Percentiles rank a stretch among this genome's conserved stretches.
phyloP scores from a whole-genome alignment of 805 yeast species.

The Sugiyamaella marilandica region DNA sequence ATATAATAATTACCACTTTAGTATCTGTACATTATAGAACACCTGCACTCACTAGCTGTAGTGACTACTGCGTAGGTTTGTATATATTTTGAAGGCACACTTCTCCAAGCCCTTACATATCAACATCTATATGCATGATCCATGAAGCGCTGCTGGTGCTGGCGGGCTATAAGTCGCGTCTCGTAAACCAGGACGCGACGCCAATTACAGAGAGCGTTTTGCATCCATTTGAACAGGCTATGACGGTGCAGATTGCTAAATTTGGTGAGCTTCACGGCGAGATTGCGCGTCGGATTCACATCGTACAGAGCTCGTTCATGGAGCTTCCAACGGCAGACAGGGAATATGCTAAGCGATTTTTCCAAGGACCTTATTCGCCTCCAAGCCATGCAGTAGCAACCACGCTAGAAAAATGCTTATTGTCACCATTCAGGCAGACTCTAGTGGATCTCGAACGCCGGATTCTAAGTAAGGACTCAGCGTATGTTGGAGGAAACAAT shows the following conservation, averaged over 20 bases:
- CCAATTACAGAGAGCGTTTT: conserved; percentile 9
- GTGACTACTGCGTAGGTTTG: no score
- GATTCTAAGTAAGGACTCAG: conserved; percentile 17
- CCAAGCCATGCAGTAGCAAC: conserved; percentile 13
- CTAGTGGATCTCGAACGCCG: conserved; percentile 18
- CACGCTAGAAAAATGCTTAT: conserved; percentile 3
- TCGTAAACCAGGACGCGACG: conserved; percentile 3
- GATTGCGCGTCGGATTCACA: conserved; percentile 8
- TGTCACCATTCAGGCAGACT: conserved; percentile 11
- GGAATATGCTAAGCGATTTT: conserved; percentile 1
- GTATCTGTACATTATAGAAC: no score
- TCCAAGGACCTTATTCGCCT: conserved; percentile 12
- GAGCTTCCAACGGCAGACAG: conserved; percentile 1
- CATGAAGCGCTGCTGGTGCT: conserved; percentile 24
- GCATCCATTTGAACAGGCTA: conserved; percentile 20
- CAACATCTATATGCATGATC: conserved; percentile 15
- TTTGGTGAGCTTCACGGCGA: conserved; percentile 18
- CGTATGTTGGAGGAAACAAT: conserved; percentile 19
- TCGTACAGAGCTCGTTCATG: conserved; percentile 11
- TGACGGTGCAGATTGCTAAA: conserved; percentile 15
- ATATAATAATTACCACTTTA: no score
- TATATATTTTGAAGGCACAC: no score
- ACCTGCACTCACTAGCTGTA: no score
- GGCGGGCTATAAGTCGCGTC: conserved; percentile 21
- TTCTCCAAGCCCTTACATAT: no score